Percentiles rank a stretch among this genome's conserved stretches.
These are phyloP conservation scores for Dendrostoma leiphaemia DNA, from an alignment of 2,329 filamentous ascomycete species.

Conservation along the genomic window DNA sequence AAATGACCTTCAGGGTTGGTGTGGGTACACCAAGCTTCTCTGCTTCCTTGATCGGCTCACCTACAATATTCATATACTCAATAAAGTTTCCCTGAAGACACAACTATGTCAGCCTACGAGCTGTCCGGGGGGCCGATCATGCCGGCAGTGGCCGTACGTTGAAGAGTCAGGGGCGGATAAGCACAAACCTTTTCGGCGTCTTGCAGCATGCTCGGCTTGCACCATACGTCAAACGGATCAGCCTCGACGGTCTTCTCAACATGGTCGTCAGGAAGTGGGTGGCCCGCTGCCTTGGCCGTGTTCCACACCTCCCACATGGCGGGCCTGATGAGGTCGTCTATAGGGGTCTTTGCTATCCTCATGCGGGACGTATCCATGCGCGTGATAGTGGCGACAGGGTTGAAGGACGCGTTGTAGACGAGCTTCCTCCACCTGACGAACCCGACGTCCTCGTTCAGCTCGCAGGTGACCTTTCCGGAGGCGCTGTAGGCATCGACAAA, in stretches of 20 bases:
- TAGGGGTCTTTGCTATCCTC: background rate
- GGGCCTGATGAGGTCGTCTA: slow-evolving; percentile 34
- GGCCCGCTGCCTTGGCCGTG: slow-evolving; percentile 49
- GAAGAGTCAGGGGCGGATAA: no score
- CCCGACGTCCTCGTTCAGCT: slow-evolving; percentile 61
- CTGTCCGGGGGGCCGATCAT: no score
- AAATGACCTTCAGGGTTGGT: background rate
- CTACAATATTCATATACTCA: slow-evolving; percentile 52
- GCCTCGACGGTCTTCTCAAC: slow-evolving; percentile 43
- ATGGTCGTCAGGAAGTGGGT: slow-evolving; percentile 37
- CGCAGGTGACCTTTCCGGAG: slow-evolving; percentile 52
- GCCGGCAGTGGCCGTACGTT: no score
- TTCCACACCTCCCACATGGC: slow-evolving; percentile 70
- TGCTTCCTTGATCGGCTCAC: slow-evolving; percentile 49
- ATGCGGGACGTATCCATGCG: slow-evolving; percentile 54
- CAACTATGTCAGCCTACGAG: no score
- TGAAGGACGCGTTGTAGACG: slow-evolving; percentile 74
- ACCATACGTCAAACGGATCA: slow-evolving; percentile 47
- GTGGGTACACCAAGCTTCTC: slow-evolving; percentile 33
- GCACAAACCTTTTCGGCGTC: slow-evolving; percentile 52
- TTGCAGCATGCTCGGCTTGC: slow-evolving; percentile 53
- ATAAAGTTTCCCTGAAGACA: slow-evolving; percentile 26
- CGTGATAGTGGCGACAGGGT: slow-evolving; percentile 67
- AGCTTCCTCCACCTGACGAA: slow-evolving; percentile 76
- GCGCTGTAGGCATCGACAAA: slow-evolving; percentile 43